These are phyloP conservation scores for Colletotrichum liriopes DNA, from an alignment of 2,329 filamentous ascomycete species.

Conservation along the genomic window DNA sequence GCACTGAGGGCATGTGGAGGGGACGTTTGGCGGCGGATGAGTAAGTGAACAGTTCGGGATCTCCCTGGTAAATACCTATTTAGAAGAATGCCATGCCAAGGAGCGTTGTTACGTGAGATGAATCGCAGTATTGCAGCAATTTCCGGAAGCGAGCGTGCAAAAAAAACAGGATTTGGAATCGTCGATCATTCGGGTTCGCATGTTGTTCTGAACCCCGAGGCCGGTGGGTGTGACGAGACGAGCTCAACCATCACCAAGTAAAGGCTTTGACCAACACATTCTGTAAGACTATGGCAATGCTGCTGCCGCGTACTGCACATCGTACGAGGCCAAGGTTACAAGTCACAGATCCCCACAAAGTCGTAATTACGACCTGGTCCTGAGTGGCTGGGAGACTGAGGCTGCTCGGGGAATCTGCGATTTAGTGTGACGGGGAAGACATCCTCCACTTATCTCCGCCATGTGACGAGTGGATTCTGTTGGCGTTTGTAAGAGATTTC, in stretches of 20 bases:
- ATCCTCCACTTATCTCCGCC: constrained; percentile 11
- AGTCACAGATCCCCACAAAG: constrained; percentile 13
- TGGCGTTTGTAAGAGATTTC: neutral
- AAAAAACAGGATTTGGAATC: neutral
- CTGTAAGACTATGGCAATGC: neutral
- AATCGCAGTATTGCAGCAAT: neutral
- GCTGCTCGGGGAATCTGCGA: neutral
- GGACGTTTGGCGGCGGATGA: constrained; percentile 1
- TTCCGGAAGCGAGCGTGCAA: neutral
- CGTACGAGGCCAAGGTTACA: constrained; percentile 31
- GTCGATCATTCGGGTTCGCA: constrained; percentile 15
- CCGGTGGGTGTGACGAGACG: neutral
- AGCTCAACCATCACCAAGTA: constrained; percentile 1
- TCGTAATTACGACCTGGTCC: constrained; percentile 7
- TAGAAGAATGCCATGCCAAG: neutral
- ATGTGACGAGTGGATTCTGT: constrained; percentile 23
- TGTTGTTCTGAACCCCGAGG: constrained; percentile 15
- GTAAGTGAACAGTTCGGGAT: neutral
- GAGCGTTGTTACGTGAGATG: neutral
- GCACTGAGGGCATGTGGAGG: constrained; percentile 31
- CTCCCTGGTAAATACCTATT: too few relatives aligned
- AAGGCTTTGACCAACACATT: constrained; percentile 6
- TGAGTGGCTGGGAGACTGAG: constrained; percentile 11
- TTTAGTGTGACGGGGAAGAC: neutral
- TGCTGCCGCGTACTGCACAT: constrained; percentile 2